Evolutionary conservation across 495 filamentous ascomycete species (phyloP).

Genomic region (Lophium mytilinum): DNA sequence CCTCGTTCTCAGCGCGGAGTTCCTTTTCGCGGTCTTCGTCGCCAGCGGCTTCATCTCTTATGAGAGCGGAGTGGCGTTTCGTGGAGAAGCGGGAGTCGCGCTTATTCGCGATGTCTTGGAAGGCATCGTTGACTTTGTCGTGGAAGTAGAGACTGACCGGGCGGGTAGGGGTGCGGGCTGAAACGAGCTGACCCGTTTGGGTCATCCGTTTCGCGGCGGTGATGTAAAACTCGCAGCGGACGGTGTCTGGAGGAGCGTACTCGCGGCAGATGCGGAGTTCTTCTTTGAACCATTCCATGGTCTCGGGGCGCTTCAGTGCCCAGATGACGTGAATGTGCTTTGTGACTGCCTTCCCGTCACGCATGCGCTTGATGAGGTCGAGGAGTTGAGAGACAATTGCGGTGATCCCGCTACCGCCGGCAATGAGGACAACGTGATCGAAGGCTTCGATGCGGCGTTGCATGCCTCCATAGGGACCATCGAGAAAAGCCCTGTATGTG

Average conservation of each 20-base stretch:
- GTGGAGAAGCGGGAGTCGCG: slow-evolving; percentile 26
- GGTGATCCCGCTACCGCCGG: slow-evolving; percentile 90
- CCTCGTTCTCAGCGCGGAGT: slow-evolving; percentile 77
- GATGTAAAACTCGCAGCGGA: slow-evolving; percentile 91
- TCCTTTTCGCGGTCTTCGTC: slow-evolving; percentile 69
- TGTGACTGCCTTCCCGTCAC: slow-evolving; percentile 85
- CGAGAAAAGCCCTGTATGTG: slow-evolving; percentile 81
- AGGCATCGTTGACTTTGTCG: slow-evolving; percentile 74
- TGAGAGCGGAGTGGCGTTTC: slow-evolving; percentile 63
- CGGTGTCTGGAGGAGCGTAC: slow-evolving; percentile 69
- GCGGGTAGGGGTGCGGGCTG: slow-evolving; percentile 39
- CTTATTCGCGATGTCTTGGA: slow-evolving; percentile 73
- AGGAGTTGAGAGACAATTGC: slow-evolving; percentile 84
- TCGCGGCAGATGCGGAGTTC: slow-evolving; percentile 85
- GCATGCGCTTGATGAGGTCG: slow-evolving; percentile 88
- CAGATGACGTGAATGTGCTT: slow-evolving; percentile 84
- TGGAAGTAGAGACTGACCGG: slow-evolving; percentile 65
- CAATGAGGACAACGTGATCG: slow-evolving; percentile 85
- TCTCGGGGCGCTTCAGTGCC: slow-evolving; percentile 81
- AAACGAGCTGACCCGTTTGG: slow-evolving; percentile 35
- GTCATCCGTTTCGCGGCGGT: slow-evolving; percentile 58
- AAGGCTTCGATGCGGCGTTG: slow-evolving; percentile 84
- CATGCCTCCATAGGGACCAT: slow-evolving; percentile 94
- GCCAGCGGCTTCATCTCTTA: slow-evolving; percentile 72
- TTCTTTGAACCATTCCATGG: slow-evolving; percentile 97